Base-by-base conservation (phyloP, 768 basidiomycete genomes). In the Boletus barrowsii region DNA sequence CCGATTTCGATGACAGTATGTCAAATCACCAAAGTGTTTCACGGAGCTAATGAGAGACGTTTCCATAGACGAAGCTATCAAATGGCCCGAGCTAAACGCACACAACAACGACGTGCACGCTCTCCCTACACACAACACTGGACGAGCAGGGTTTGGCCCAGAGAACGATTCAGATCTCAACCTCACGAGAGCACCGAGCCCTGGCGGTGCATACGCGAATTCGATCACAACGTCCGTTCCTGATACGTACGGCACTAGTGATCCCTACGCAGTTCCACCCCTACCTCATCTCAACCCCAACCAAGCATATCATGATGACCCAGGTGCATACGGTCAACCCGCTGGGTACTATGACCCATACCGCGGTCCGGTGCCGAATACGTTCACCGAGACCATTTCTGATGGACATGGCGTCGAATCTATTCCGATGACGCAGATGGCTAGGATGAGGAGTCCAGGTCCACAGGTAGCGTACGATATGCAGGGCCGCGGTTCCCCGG, bases 1-100 rank as follows among this genome's bases (percentile, higher is more conserved):
- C 75, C 24, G 82, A 86, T 62, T 90, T 88, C 63, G 88, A 92
- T 63, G 87, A 90, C 73, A 84, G 90, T 90, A 69, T 62, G 88
- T 81, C 37, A 29, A 42, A 48, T 59, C 53, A 60, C 47, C 32
- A 55, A 54, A 61, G 1, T 20, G 52, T 56, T 57, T 53, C 57
- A 56, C 44, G 11, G 17, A 39, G 8, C 9, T 17, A 8, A 17
- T 15, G 8, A 8, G 14, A 41, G 47, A 57, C 49, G 48, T 57
- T 37, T 35, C 37, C 42, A 43, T 65, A 90, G 88, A 79, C 62
- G 88, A 90, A 71, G 88, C 88, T 18, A 93, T 93, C 72, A 92
- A 92, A 72, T 93, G 91, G 91, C 91, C 91, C 4, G 91, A 93
- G 63, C 79, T 92, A 36, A 90, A 91, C 68, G 71, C 81, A 3